Base-by-base conservation (phyloP, 768 basidiomycete genomes). In the Boletales sp. region DNA sequence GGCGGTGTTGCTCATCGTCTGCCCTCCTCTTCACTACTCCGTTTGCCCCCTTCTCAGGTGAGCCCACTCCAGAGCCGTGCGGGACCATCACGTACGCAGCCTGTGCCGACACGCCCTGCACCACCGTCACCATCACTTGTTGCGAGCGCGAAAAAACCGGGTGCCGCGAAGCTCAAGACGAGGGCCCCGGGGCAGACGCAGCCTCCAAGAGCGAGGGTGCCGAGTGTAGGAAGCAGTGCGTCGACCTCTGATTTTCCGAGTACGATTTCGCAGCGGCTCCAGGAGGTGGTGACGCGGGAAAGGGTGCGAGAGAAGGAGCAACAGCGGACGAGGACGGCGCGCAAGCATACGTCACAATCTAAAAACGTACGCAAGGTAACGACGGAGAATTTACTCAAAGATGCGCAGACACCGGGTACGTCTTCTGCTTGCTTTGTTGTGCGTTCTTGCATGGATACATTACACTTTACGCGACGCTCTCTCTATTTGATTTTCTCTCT, bases 401-500 rank as follows among this genome's bases (percentile, higher is more conserved):
- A 31, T 9, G 61, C 56, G 13, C 67, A 67, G 38, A 56, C n/a
- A 1, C 2, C 44, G 30, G 33, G 65, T 65, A 38, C 46, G 64
- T 66, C 12, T 40, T 14, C 33, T 3, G 17, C 15, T 32, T 14
- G 44, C 19, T 5, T 17, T 28, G 4, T 28, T 28, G 25, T 28
- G 25, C 25, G 25, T 4, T 28, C 25, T 28, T 28, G 25, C 25
- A 28, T 28, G 25, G 7, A 28, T 4, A 28, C 7, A 28, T 28
- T 28, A 5, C 5, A 28, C 25, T 28, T 6, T 28, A 28, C 25
- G 25, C 7, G 25, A 28, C 25, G 5, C 25, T 4, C 25, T 28
- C 25, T 28, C 25, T 6, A 28, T 28, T 9, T 18, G 30, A 32
- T 25, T 8, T 42, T 12, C 21, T 31, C 5, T 7, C 12, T 3